Evolutionary conservation across 139 green algal genomes (phyloP).

Genomic region (Chlamydomonas asymmetrica): DNA sequence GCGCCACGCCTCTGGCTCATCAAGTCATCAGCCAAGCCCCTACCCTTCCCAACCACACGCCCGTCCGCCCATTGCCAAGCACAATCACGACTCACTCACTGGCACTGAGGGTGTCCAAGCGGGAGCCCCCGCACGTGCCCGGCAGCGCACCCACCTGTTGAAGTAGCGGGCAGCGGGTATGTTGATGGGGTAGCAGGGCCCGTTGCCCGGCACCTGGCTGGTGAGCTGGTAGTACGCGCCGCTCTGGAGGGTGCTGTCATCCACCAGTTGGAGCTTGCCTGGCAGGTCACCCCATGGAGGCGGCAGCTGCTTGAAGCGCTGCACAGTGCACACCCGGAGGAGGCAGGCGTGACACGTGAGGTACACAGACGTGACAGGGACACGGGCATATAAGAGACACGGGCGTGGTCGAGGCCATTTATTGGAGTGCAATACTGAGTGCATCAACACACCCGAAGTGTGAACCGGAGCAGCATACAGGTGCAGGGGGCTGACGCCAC

Average conservation of each 20-base stretch:
- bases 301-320: no score
- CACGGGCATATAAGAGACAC: background rate
- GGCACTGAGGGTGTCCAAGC: no score
- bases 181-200: slow-evolving; percentile 73
- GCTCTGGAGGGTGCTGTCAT: background rate
- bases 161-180: slow-evolving; percentile 56
- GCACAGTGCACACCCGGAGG: no score
- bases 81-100: no score
- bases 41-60: no score
- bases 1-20: no score
- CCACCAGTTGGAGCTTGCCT: background rate
- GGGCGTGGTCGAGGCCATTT: background rate
- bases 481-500: no score
- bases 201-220: slow-evolving; percentile 60
- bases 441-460: no score
- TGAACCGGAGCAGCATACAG: no score
- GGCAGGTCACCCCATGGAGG: slow-evolving; percentile 3
- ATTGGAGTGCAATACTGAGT: background rate
- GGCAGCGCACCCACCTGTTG: slow-evolving; percentile 64
- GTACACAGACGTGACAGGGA: background rate
- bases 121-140: no score
- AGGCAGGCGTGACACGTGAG: background rate
- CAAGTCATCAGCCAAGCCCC: no score
- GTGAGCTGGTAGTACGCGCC: slow-evolving; percentile 59
- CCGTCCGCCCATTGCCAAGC: no score